phyloP scores from a whole-genome alignment of 371 early-diverging fungal genomes.

The Actinomortierella wolfii region DNA sequence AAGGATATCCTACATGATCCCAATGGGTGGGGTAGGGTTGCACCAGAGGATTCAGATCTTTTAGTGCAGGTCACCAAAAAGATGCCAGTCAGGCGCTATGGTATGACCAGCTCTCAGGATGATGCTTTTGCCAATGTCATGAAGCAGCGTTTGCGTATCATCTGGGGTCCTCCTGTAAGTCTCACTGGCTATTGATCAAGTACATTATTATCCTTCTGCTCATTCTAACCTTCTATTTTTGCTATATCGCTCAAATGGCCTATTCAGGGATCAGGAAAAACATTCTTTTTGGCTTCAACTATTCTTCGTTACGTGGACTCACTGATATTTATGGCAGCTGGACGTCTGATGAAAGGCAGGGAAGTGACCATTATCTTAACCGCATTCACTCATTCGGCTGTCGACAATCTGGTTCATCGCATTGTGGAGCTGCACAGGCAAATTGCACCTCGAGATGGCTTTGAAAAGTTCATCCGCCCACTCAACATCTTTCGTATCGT shows the following conservation, averaged over 20 bases:
- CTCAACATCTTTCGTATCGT: slow-evolving; percentile 25
- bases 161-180: slow-evolving; percentile 67
- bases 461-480: slow-evolving; percentile 14
- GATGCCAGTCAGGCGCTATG: slow-evolving; percentile 46
- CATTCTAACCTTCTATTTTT: not conserved
- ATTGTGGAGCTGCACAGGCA: slow-evolving; percentile 46
- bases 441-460: slow-evolving; percentile 20
- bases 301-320: slow-evolving; percentile 50
- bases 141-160: slow-evolving; percentile 51
- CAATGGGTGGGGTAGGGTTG: slow-evolving; percentile 40
- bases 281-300: slow-evolving; percentile 58
- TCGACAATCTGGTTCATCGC: slow-evolving; percentile 52
- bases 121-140: slow-evolving; percentile 49
- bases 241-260: not conserved
- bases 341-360: slow-evolving; percentile 23
- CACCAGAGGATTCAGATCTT: slow-evolving; percentile 15
- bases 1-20: slow-evolving; percentile 38
- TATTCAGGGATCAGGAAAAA: slow-evolving; percentile 66
- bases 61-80: slow-evolving; percentile 43
- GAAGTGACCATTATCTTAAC: slow-evolving; percentile 56
- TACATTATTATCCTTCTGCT: not conserved
- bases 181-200: not conserved
- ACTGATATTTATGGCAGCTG: slow-evolving; percentile 23
- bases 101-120: slow-evolving; percentile 61
- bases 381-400: slow-evolving; percentile 60